Evolutionary conservation across 2,329 filamentous ascomycete genomes (phyloP).

Genomic region (Ceratocystis diversiconidia): DNA sequence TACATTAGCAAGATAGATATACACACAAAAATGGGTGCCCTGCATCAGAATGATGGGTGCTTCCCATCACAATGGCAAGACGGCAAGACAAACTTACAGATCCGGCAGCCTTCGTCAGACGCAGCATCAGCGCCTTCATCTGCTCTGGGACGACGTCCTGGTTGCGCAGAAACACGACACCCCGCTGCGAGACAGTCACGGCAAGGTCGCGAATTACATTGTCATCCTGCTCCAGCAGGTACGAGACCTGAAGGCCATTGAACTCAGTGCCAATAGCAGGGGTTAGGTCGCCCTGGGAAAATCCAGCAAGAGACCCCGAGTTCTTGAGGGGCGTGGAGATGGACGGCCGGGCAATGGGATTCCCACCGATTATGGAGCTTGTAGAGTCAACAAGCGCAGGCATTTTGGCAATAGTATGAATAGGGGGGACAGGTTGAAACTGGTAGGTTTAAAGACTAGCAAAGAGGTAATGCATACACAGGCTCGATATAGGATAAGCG

Average conservation of each 20-base stretch:
- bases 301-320: conserved; percentile 30
- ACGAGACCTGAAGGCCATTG: conserved; percentile 34
- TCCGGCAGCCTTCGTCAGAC: conserved; percentile 44
- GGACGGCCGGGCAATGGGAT: conserved; percentile 10
- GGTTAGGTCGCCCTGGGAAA: conserved; percentile 35
- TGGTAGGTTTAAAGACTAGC: too few relatives aligned
- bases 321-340: conserved; percentile 23
- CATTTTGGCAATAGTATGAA: conserved; percentile 7
- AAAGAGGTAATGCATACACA: too few relatives aligned
- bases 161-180: conserved; percentile 50
- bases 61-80: too few relatives aligned
- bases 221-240: conserved; percentile 37
- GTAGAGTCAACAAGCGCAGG: conserved; percentile 2
- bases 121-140: conserved; percentile 45
- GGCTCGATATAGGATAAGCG: too few relatives aligned
- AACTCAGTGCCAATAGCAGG: conserved; percentile 44
- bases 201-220: conserved; percentile 45
- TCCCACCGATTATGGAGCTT: conserved; percentile 12
- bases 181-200: conserved; percentile 47
- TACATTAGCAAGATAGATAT: not conserved
- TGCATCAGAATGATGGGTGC: not conserved
- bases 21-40: not conserved
- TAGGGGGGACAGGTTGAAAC: not conserved
- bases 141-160: conserved; percentile 44
- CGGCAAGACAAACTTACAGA: conserved; percentile 7